Evolutionary conservation across 1,284 basidiomycete species (phyloP).

Genomic region (Melampsora abietis-canadensis): DNA sequence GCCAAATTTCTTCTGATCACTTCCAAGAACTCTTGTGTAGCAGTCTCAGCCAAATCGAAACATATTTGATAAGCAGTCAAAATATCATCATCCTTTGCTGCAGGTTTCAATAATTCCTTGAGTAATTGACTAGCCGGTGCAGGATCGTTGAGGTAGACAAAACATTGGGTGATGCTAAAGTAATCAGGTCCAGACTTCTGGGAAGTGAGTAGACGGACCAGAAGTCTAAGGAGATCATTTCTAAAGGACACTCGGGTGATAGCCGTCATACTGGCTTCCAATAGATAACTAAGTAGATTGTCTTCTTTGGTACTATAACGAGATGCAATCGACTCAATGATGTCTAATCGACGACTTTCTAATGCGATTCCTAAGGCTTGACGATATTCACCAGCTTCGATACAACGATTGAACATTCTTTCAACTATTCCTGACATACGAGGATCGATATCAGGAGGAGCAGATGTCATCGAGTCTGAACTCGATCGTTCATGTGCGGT

Average conservation of each 20-base stretch:
- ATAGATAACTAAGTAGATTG: constrained; percentile 76
- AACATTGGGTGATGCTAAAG: constrained; percentile 76
- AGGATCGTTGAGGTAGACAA: constrained; percentile 77
- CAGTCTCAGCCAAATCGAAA: constrained; percentile 88
- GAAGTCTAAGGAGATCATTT: constrained; percentile 63
- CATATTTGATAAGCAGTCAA: constrained; percentile 86
- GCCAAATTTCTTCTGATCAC: constrained; percentile 56
- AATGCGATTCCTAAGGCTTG: constrained; percentile 90
- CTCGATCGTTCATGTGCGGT: constrained; percentile 56
- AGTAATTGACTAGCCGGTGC: constrained; percentile 70
- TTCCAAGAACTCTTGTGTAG: constrained; percentile 84
- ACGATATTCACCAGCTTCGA: constrained; percentile 79
- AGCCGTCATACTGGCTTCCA: constrained; percentile 77
- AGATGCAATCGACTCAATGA: constrained; percentile 72
- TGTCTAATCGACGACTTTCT: constrained; percentile 78
- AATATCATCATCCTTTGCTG: constrained; percentile 60
- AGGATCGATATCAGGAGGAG: constrained; percentile 64
- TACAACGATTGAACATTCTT: constrained; percentile 75
- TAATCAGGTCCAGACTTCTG: constrained; percentile 67
- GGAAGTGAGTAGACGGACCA: constrained; percentile 78
- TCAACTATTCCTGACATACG: constrained; percentile 74
- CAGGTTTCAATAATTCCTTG: constrained; percentile 60
- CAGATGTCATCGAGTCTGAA: constrained; percentile 58
- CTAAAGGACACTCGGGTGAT: constrained; percentile 76
- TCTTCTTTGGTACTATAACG: constrained; percentile 62